Conservation (phyloP, 1,284 basidiomycete genomes). For the Ceratobasidium sp. region DNA sequence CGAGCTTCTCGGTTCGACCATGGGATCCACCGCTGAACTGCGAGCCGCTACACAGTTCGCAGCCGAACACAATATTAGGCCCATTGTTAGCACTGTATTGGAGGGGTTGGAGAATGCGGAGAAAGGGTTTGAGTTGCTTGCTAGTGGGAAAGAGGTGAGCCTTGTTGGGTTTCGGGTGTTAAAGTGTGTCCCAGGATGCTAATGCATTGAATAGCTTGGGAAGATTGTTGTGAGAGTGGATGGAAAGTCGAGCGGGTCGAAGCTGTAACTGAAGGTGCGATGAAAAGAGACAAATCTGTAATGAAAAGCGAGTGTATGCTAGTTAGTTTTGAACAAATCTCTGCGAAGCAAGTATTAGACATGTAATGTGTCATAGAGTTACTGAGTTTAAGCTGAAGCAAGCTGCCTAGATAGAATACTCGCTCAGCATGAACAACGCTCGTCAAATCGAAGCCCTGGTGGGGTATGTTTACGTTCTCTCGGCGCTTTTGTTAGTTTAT, state of each 20-base stretch:
- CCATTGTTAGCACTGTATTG: slow-evolving; percentile 78
- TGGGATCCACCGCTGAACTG: slow-evolving; percentile 86
- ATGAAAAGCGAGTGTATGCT: too few relatives aligned
- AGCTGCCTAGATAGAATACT: too few relatives aligned
- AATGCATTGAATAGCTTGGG: slow-evolving; percentile 68
- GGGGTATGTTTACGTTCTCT: too few relatives aligned
- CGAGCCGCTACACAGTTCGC: slow-evolving; percentile 77
- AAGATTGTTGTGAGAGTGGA: slow-evolving; percentile 70
- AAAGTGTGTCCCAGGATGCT: not conserved
- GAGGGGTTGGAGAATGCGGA: slow-evolving; percentile 74
- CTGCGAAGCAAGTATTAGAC: too few relatives aligned
- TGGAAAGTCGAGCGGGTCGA: not conserved
- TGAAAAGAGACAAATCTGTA: too few relatives aligned
- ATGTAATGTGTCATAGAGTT: too few relatives aligned
- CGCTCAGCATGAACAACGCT: too few relatives aligned
- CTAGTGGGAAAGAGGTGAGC: slow-evolving; percentile 55
- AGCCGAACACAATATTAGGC: slow-evolving; percentile 71
- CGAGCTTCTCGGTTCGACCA: slow-evolving; percentile 78
- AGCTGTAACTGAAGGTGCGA: not conserved
- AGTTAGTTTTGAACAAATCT: too few relatives aligned
- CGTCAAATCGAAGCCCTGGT: too few relatives aligned
- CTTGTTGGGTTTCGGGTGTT: not conserved
- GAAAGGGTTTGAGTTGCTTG: slow-evolving; percentile 75
- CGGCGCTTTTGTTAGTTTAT: too few relatives aligned
- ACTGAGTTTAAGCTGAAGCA: too few relatives aligned